Conservation (phyloP, 78 protist genomes). For the Monocercomonoides exilis region DNA sequence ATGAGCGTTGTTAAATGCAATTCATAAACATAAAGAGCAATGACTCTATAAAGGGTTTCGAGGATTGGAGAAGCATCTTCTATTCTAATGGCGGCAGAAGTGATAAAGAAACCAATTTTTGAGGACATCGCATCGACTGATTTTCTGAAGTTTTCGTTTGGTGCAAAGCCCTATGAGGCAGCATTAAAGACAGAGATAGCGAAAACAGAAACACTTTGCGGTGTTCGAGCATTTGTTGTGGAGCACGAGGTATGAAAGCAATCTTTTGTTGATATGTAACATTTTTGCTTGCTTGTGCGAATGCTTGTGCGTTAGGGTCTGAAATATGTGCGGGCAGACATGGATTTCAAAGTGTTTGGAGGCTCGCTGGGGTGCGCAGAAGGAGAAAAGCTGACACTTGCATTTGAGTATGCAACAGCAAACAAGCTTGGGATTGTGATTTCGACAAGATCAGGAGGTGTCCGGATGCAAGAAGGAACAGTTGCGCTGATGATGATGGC, state of each 20-base stretch:
- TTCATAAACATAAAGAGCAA: too few relatives aligned
- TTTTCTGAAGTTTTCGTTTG: background rate
- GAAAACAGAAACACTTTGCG: background rate
- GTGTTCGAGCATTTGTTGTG: background rate
- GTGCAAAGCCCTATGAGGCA: background rate
- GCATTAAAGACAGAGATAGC: background rate
- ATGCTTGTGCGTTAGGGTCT: background rate
- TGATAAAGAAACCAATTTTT: background rate
- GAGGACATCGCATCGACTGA: background rate
- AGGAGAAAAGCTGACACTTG: constrained; percentile 32
- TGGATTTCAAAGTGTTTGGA: constrained; percentile 9
- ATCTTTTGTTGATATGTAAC: background rate
- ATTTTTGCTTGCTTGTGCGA: background rate
- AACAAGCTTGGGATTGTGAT: constrained; percentile 15
- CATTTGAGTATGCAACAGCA: constrained; percentile 26
- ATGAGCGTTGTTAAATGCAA: too few relatives aligned
- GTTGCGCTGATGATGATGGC: constrained; percentile 47
- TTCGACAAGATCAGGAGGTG: constrained; percentile 27
- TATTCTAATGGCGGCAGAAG: too few relatives aligned
- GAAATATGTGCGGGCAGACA: background rate
- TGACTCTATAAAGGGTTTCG: too few relatives aligned
- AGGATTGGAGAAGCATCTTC: too few relatives aligned
- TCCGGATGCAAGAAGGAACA: constrained; percentile 43
- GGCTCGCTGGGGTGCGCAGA: constrained; percentile 49
- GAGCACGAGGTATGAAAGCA: background rate